Evolutionary conservation across 192 early-diverging fungal species (phyloP).

Genomic region (Backusella psychrophila): DNA sequence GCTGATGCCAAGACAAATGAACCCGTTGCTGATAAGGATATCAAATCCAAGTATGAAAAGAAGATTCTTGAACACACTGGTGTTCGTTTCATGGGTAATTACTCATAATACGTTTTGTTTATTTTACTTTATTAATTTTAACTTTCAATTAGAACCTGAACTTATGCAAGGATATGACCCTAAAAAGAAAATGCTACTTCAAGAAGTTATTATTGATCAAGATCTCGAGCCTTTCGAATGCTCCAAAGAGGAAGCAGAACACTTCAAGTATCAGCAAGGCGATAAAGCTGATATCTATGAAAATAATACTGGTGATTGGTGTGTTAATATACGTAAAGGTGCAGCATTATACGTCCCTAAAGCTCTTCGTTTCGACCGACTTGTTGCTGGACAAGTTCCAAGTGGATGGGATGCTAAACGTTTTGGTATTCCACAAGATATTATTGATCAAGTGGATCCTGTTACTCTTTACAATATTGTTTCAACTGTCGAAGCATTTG

Average conservation of each 20-base stretch:
- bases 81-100: constrained; percentile 79
- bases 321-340: constrained; percentile 82
- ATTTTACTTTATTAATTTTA: not conserved
- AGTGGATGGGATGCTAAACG: constrained; percentile 92
- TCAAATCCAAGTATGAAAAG: constrained; percentile 89
- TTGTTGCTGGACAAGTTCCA: constrained; percentile 91
- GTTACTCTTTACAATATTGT: constrained; percentile 89
- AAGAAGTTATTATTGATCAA: constrained; percentile 85
- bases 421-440: constrained; percentile 91
- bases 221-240: constrained; percentile 88
- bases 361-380: constrained; percentile 89
- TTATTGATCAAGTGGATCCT: constrained; percentile 87
- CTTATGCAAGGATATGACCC: constrained; percentile 86
- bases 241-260: constrained; percentile 83
- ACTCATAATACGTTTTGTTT: not conserved
- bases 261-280: constrained; percentile 81
- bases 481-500: constrained; percentile 88
- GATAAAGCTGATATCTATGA: constrained; percentile 74
- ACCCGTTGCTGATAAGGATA: constrained; percentile 81
- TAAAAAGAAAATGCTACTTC: constrained; percentile 77
- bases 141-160: constrained; percentile 50
- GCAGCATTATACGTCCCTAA: constrained; percentile 88
- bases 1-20: constrained; percentile 82
- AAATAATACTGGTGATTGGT: constrained; percentile 65
- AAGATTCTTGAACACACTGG: constrained; percentile 89